A percentile compares a stretch with the other conserved stretches of the same genome.
Evolutionary conservation across 306 rosid species (phyloP).

Genomic region (Quercus bicolor): DNA sequence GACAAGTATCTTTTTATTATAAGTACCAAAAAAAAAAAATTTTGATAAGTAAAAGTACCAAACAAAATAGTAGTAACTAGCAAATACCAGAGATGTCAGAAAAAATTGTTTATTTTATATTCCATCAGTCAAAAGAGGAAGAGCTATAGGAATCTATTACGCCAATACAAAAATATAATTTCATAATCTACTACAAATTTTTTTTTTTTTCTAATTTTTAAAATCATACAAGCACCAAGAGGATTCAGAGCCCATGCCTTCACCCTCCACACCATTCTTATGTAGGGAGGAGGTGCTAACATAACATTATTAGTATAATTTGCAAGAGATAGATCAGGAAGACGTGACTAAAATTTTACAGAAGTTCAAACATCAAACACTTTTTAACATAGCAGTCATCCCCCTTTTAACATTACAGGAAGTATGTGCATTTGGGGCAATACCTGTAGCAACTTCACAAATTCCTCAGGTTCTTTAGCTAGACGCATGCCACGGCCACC

Average conservation of each 20-base stretch:
- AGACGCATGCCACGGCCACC: conserved; percentile 86
- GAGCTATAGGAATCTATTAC: neutral
- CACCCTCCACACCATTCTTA: neutral
- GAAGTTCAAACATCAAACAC: conserved; percentile 13
- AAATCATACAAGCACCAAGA: neutral
- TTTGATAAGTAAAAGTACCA: too few relatives aligned
- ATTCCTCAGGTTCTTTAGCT: conserved; percentile 55
- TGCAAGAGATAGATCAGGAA: neutral
- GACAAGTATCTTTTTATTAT: neutral
- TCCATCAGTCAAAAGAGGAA: neutral
- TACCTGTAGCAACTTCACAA: conserved; percentile 97
- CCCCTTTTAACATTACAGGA: conserved; percentile 3
- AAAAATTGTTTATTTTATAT: neutral
- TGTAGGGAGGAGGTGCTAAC: neutral
- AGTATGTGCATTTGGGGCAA: conserved; percentile 1
- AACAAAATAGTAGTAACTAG: neutral
- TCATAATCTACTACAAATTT: neutral
- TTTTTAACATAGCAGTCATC: neutral
- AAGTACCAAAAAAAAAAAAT: neutral
- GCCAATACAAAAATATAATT: neutral
- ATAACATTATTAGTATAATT: neutral
- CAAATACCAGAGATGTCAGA: neutral
- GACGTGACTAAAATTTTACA: neutral
- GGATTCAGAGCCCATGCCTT: neutral
- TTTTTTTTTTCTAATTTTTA: neutral